Percentiles rank a stretch among this genome's conserved stretches.
Evolutionary conservation across 23 red algal species (phyloP).

Genomic region (Gracilaria caudata): DNA sequence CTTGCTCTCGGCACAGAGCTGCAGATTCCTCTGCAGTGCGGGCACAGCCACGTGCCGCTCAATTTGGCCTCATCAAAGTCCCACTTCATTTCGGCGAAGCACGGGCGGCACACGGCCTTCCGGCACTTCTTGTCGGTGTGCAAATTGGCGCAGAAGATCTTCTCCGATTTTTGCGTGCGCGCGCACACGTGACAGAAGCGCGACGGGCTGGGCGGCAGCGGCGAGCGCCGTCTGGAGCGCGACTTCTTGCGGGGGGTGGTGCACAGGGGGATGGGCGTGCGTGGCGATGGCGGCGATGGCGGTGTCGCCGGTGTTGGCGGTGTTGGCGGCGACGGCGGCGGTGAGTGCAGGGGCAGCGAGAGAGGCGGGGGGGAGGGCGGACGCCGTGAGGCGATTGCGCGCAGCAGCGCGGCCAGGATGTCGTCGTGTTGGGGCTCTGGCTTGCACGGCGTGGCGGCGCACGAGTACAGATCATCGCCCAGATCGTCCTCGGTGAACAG

Average conservation of each 20-base stretch:
- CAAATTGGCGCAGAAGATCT: conserved; percentile 60
- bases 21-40: conserved; percentile 55
- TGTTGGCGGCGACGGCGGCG: conserved; percentile 9
- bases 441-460: background rate
- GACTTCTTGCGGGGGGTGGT: background rate
- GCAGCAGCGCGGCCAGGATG: conserved; percentile 13
- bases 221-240: conserved; percentile 17
- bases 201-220: conserved; percentile 33
- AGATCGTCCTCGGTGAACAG: conserved; percentile 25
- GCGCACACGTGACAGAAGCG: conserved; percentile 65
- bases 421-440: conserved; percentile 29
- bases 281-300: conserved; percentile 8
- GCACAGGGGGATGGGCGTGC: background rate
- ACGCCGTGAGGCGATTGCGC: background rate
- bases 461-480: conserved; percentile 1
- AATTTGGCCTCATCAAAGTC: conserved; percentile 37
- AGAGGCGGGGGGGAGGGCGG: background rate
- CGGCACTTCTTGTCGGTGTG: conserved; percentile 43
- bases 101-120: conserved; percentile 54
- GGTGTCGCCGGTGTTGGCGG: conserved; percentile 1
- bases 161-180: conserved; percentile 46
- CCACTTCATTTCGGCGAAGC: conserved; percentile 44
- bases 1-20: conserved; percentile 34
- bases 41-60: conserved; percentile 49
- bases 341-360: background rate